phyloP scores from a whole-genome alignment of 306 rosid species.

The Carpinus fangiana region DNA sequence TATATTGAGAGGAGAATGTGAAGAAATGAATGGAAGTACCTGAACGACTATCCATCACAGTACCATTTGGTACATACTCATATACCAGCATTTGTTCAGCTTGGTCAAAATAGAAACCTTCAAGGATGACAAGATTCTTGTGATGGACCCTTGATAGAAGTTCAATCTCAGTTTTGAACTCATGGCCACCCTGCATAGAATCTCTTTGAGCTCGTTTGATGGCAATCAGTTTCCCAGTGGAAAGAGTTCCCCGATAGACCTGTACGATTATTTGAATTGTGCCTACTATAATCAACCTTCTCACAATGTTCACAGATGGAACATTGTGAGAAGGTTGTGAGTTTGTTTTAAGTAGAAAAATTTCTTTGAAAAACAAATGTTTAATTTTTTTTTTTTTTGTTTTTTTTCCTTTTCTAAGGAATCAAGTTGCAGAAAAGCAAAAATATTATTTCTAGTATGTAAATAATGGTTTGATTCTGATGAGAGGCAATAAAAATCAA shows the following conservation, averaged over 20 bases:
- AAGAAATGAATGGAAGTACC: conserved; percentile 28
- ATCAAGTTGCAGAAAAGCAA: too few species aligned
- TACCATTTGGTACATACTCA: conserved; percentile 47
- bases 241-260: conserved; percentile 49
- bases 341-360: not conserved
- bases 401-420: too few species aligned
- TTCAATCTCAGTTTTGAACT: conserved; percentile 57
- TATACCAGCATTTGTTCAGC: conserved; percentile 61
- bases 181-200: conserved; percentile 40
- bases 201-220: conserved; percentile 45
- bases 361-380: not conserved
- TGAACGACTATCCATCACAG: conserved; percentile 36
- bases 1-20: not conserved
- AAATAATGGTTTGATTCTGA: too few species aligned
- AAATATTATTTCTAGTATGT: too few species aligned
- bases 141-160: conserved; percentile 63
- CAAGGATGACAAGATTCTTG: conserved; percentile 49
- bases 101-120: conserved; percentile 54
- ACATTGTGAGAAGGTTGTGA: not conserved
- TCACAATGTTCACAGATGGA: not conserved
- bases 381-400: too few species aligned
- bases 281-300: too few species aligned
- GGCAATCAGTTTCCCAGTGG: conserved; percentile 44
- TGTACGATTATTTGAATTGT: too few species aligned
- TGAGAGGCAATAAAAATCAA: conserved; percentile 8